Conservation (phyloP, 768 basidiomycete species). For the Pleurotus djamor region DNA sequence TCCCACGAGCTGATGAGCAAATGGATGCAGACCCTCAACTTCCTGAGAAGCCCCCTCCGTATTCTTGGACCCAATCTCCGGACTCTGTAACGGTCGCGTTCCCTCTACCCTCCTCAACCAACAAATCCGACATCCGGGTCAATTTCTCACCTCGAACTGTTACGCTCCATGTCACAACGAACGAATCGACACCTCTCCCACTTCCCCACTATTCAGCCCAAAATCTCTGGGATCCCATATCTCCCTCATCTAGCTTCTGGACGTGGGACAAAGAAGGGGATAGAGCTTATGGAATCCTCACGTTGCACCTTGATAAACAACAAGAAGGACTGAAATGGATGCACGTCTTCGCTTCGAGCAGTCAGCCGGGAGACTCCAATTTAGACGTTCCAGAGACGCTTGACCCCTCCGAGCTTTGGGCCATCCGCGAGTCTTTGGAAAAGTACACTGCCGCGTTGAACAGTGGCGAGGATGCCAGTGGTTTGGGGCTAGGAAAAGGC, state of each 20-base stretch:
- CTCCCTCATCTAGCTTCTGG: constrained; percentile 83
- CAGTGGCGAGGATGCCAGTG: constrained; percentile 57
- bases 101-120: constrained; percentile 71
- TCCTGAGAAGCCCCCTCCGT: constrained; percentile 65
- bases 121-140: constrained; percentile 64
- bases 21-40: constrained; percentile 36
- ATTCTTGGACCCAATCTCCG: constrained; percentile 89
- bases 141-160: constrained; percentile 63
- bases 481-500: constrained; percentile 61
- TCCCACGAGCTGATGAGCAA: constrained; percentile 61
- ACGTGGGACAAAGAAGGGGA: constrained; percentile 85
- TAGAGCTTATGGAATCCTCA: constrained; percentile 65
- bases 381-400: constrained; percentile 85
- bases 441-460: constrained; percentile 75
- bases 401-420: constrained; percentile 78
- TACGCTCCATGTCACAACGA: constrained; percentile 55
- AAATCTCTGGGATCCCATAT: constrained; percentile 78
- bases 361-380: constrained; percentile 36
- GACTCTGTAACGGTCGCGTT: constrained; percentile 85
- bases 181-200: constrained; percentile 27
- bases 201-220: constrained; percentile 62
- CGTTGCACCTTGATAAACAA: constrained; percentile 84
- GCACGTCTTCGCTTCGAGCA: constrained; percentile 67
- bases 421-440: constrained; percentile 78
- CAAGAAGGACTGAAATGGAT: constrained; percentile 85